Evolutionary conservation across 2,329 filamentous ascomycete genomes (phyloP).

Genomic region (Botryotinia narcissicola): DNA sequence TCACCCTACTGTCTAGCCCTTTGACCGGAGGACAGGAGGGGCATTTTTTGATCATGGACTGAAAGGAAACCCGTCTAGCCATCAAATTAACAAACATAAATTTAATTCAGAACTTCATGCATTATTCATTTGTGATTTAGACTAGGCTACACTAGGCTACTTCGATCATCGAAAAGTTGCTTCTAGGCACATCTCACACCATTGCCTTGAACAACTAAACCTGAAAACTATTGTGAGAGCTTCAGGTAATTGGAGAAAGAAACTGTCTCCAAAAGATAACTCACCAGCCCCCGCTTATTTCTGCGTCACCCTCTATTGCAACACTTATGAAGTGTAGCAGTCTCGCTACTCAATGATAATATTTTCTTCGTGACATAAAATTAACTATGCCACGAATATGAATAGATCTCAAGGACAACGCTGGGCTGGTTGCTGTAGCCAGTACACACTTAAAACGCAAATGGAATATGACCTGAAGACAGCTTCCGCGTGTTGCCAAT

Average conservation of each 20-base stretch:
- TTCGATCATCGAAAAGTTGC: conserved; percentile 32
- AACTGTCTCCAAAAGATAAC: conserved; percentile 25
- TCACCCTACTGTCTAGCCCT: too few species aligned
- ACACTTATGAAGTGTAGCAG: conserved; percentile 26
- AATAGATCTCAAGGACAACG: conserved; percentile 30
- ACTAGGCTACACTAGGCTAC: conserved; percentile 36
- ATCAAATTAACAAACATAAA: not conserved
- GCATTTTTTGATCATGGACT: not conserved
- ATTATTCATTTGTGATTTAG: conserved; percentile 37
- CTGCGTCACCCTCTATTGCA: conserved; percentile 20
- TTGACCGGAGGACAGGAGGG: not conserved
- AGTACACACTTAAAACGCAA: conserved; percentile 37
- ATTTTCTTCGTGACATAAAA: conserved; percentile 32
- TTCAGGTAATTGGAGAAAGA: conserved; percentile 27
- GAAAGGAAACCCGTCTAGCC: not conserved
- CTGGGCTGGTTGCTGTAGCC: conserved; percentile 30
- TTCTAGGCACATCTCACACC: conserved; percentile 23
- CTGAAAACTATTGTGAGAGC: conserved; percentile 21
- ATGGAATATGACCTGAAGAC: conserved; percentile 37
- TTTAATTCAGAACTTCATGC: conserved; percentile 33
- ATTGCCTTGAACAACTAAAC: conserved; percentile 17
- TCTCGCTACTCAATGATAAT: conserved; percentile 29
- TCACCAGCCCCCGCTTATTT: conserved; percentile 28
- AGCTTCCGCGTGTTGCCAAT: conserved; percentile 30
- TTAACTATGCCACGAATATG: conserved; percentile 28